These are phyloP conservation scores for Neurospora sp. DNA, from an alignment of 2,329 filamentous ascomycete genomes.

Conservation along the genomic window DNA sequence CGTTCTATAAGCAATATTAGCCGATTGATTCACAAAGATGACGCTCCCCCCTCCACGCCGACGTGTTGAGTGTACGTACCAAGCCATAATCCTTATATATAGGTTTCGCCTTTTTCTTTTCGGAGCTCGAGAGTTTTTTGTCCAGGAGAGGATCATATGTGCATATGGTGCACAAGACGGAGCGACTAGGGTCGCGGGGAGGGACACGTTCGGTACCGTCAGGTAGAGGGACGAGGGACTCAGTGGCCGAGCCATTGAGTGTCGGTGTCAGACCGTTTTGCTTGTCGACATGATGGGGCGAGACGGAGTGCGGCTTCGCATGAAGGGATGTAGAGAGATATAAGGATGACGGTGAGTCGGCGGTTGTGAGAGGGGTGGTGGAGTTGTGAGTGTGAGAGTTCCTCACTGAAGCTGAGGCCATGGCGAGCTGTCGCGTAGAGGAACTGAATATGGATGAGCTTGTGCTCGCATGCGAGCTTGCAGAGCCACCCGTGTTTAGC, in stretches of 20 bases:
- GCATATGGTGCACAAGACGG: conserved; percentile 47
- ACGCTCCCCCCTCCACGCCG: conserved; percentile 44
- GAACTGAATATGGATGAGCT: conserved; percentile 62
- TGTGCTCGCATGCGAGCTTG: conserved; percentile 62
- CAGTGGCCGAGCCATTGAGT: conserved; percentile 24
- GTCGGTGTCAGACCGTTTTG: conserved; percentile 11
- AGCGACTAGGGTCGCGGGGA: conserved; percentile 46
- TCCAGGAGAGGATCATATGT: conserved; percentile 52
- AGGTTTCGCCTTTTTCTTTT: conserved; percentile 49
- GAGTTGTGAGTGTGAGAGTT: conserved; percentile 34
- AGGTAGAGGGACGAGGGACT: conserved; percentile 16
- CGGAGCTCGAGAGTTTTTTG: conserved; percentile 36
- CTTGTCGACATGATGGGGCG: conserved; percentile 36
- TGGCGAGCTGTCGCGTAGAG: conserved; percentile 31
- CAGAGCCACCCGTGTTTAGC: conserved; percentile 61
- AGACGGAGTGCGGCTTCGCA: conserved; percentile 46
- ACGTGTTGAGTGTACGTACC: conserved; percentile 49
- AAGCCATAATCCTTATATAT: conserved; percentile 54
- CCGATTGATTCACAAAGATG: conserved; percentile 46
- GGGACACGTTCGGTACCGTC: conserved; percentile 32
- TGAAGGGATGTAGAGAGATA: conserved; percentile 31
- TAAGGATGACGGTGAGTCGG: conserved; percentile 42
- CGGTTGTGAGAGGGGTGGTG: conserved; percentile 38
- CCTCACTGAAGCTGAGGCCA: conserved; percentile 30
- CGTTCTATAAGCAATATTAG: conserved; percentile 47